These are phyloP conservation scores for Camelina laxa DNA, from an alignment of 345 rosid species.

Conservation along the genomic window DNA sequence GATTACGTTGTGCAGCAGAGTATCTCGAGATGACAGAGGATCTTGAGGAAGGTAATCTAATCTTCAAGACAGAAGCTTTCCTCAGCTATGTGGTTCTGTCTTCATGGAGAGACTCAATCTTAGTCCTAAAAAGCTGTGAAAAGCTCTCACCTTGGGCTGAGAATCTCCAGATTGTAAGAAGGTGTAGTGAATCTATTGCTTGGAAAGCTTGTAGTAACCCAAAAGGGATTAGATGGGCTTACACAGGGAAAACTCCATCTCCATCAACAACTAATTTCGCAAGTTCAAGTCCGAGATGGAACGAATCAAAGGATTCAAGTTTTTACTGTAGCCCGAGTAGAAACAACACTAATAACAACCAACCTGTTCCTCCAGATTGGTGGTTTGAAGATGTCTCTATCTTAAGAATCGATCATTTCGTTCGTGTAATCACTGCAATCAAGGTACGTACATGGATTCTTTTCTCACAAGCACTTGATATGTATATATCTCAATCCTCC, in stretches of 20 bases:
- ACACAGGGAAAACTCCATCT: constrained; percentile 70
- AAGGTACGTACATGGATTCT: constrained; percentile 54
- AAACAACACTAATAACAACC: constrained; percentile 65
- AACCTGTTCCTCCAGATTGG: constrained; percentile 94
- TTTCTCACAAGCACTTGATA: not conserved
- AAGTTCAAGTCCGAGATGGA: constrained; percentile 80
- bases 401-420: constrained; percentile 93
- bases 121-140: constrained; percentile 89
- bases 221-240: constrained; percentile 93
- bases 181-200: constrained; percentile 97
- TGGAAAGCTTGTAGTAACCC: constrained; percentile 99
- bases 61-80: constrained; percentile 97
- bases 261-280: constrained; percentile 38
- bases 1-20: constrained; percentile 92
- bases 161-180: constrained; percentile 90
- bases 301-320: constrained; percentile 64
- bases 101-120: constrained; percentile 95
- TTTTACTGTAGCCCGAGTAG: constrained; percentile 64
- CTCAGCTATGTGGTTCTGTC: constrained; percentile 94
- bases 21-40: constrained; percentile 99
- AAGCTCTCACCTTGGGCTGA: constrained; percentile 97
- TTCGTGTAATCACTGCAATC: constrained; percentile 90
- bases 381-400: constrained; percentile 98
- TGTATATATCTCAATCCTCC: not conserved
- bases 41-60: constrained; percentile 94